Conservation (phyloP, 2,329 filamentous ascomycete genomes). For the Claviceps purpurea region DNA sequence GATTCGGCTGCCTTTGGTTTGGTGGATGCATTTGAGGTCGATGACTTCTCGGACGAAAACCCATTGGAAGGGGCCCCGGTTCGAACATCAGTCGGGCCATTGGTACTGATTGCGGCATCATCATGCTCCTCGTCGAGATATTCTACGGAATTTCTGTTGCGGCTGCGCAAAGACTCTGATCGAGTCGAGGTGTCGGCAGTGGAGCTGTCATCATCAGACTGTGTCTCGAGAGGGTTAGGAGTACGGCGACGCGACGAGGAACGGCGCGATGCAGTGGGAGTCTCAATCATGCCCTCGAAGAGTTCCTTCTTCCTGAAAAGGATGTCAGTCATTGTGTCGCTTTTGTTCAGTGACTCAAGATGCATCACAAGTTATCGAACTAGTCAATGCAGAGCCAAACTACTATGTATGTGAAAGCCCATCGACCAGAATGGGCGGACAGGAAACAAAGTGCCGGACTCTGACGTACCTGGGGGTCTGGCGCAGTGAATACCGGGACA, state of each 20-base stretch:
- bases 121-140: constrained; percentile 32
- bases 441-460: background rate
- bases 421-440: background rate
- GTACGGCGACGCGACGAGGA: constrained; percentile 35
- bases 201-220: constrained; percentile 33
- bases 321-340: constrained; percentile 1
- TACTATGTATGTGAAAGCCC: background rate
- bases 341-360: background rate
- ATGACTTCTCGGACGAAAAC: constrained; percentile 9
- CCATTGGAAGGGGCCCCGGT: constrained; percentile 12
- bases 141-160: constrained; percentile 36
- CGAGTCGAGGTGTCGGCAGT: constrained; percentile 28
- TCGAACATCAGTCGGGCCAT: constrained; percentile 18
- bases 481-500: constrained; percentile 18
- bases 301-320: constrained; percentile 43
- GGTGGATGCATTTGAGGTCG: background rate
- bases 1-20: constrained; percentile 7
- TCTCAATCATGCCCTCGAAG: constrained; percentile 48
- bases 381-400: background rate
- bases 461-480: constrained; percentile 17
- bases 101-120: constrained; percentile 17
- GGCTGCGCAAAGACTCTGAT: constrained; percentile 27
- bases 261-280: constrained; percentile 27
- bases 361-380: background rate
- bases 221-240: constrained; percentile 28